phyloP scores from a whole-genome alignment of 768 basidiomycete genomes.

The Glaciozyma martinii region DNA sequence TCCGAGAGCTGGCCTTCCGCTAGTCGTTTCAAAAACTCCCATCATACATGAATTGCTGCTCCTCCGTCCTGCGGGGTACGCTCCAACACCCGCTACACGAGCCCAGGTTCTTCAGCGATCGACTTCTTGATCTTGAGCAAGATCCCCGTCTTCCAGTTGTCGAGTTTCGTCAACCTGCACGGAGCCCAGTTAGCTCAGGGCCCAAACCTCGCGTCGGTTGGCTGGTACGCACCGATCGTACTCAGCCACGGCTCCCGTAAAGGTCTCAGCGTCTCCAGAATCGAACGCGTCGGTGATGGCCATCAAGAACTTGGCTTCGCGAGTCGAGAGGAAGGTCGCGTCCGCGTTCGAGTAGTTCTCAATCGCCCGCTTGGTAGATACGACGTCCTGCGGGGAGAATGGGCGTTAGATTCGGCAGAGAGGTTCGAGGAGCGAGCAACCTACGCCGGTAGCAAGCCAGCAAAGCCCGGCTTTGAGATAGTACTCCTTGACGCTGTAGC shows the following conservation, averaged over 20 bases:
- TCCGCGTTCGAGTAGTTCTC: constrained; percentile 71
- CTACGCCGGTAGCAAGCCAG: constrained; percentile 73
- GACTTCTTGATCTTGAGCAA: constrained; percentile 80
- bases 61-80: too few species aligned
- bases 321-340: constrained; percentile 70
- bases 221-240: constrained; percentile 20
- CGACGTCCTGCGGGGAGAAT: constrained; percentile 54
- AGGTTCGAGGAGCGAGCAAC: constrained; percentile 34
- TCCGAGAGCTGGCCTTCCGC: too few species aligned
- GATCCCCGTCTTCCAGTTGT: constrained; percentile 91
- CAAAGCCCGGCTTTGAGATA: constrained; percentile 84
- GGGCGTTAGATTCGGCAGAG: neutral
- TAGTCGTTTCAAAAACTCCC: too few species aligned
- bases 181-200: neutral
- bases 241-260: constrained; percentile 24
- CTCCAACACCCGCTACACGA: constrained; percentile 35
- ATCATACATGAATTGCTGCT: too few species aligned
- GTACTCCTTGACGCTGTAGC: constrained; percentile 97
- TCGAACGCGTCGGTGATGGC: constrained; percentile 70
- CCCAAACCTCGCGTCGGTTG: neutral
- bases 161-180: constrained; percentile 71
- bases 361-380: constrained; percentile 72
- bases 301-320: constrained; percentile 81
- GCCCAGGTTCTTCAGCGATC: constrained; percentile 53
- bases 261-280: constrained; percentile 46